Conservation (phyloP, 2,329 filamentous ascomycete species). For the Cercospora sojina region DNA sequence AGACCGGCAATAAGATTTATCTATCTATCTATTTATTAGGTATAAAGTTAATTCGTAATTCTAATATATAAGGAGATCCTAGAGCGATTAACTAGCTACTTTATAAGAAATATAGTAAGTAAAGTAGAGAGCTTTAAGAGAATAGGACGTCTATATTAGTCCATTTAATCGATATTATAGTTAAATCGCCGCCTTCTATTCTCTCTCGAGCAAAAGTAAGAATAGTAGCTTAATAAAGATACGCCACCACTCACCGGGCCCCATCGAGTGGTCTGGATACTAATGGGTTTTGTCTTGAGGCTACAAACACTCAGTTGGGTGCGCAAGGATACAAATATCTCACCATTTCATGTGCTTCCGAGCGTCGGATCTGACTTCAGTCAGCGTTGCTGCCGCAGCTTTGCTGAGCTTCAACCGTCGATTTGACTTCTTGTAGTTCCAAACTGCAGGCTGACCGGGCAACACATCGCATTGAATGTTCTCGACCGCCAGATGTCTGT, state of each 20-base stretch:
- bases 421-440: constrained; percentile 61
- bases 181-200: not conserved
- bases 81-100: not conserved
- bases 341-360: constrained; percentile 5
- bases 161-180: not conserved
- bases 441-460: constrained; percentile 62
- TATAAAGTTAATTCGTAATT: not conserved
- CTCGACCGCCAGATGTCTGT: constrained; percentile 53
- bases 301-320: not conserved
- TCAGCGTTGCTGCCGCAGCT: constrained; percentile 64
- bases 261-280: not conserved
- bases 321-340: not conserved
- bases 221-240: not conserved
- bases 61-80: not conserved
- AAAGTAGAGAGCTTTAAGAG: not conserved
- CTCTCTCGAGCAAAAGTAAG: not conserved
- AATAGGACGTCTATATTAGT: not conserved
- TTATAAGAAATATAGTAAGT: not conserved
- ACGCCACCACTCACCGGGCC: not conserved
- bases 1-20: too few relatives aligned
- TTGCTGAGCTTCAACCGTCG: constrained; percentile 49
- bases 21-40: not conserved
- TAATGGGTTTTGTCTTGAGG: not conserved
- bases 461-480: constrained; percentile 66
- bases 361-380: constrained; percentile 57